These are phyloP conservation scores for Cryphonectria naterciae DNA, from an alignment of 2,329 filamentous ascomycete genomes.

Conservation along the genomic window DNA sequence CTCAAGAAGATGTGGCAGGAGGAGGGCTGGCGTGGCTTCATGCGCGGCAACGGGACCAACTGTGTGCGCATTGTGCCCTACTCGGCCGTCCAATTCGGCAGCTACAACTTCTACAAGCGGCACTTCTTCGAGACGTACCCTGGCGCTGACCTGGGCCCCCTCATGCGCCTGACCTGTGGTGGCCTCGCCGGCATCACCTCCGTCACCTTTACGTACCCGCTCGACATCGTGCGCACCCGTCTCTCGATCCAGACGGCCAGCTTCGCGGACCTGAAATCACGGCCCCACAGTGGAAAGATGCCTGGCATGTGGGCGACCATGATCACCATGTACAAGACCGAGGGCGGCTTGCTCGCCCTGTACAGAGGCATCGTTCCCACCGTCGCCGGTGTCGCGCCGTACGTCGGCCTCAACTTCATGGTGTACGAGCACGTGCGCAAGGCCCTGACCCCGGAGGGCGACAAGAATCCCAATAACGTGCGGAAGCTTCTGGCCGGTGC, in stretches of 20 bases:
- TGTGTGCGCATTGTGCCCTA: conserved; percentile 98
- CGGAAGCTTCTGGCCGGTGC: conserved; percentile 90
- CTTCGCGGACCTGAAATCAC: conserved; percentile 72
- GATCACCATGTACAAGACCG: conserved; percentile 82
- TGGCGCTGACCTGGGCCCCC: conserved; percentile 72
- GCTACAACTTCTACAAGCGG: conserved; percentile 96
- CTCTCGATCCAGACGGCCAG: conserved; percentile 98
- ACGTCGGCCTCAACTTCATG: conserved; percentile 98
- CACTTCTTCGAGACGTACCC: conserved; percentile 78
- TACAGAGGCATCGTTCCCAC: conserved; percentile 95
- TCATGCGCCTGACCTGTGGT: conserved; percentile 84
- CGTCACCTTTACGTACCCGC: conserved; percentile 90
- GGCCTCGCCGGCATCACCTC: conserved; percentile 93
- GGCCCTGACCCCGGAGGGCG: conserved; percentile 83
- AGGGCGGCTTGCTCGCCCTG: conserved; percentile 83
- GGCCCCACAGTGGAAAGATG: conserved; percentile 65
- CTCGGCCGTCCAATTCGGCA: conserved; percentile 96
- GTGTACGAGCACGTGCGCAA: conserved; percentile 88
- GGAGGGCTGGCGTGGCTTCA: conserved; percentile 95
- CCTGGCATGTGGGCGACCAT: conserved; percentile 94
- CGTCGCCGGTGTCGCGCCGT: conserved; percentile 92
- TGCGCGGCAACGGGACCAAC: conserved; percentile 97
- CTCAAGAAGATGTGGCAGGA: conserved; percentile 94
- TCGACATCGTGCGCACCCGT: conserved; percentile 95
- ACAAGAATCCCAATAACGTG: conserved; percentile 76